phyloP scores from a whole-genome alignment of 2,329 filamentous ascomycete genomes.

The Talaromyces sp. region DNA sequence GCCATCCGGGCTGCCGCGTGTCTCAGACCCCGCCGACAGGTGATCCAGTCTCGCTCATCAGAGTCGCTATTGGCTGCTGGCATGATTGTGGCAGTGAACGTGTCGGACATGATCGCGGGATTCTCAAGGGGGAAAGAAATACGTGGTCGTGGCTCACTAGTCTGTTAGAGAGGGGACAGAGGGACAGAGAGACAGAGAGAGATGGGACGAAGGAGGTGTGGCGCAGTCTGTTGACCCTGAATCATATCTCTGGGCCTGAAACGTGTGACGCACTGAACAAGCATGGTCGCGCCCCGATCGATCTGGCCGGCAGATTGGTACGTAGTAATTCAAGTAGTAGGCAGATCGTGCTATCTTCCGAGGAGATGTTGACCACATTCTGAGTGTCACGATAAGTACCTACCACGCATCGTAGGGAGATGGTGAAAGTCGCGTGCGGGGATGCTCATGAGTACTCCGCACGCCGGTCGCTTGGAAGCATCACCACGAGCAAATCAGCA shows the following conservation, averaged over 20 bases:
- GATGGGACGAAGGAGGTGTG: background rate
- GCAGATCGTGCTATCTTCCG: background rate
- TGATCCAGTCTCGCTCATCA: too few species aligned
- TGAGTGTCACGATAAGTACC: background rate
- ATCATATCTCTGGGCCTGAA: background rate
- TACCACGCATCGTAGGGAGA: background rate
- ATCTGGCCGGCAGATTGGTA: background rate
- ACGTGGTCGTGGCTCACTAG: background rate
- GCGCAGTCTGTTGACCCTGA: background rate
- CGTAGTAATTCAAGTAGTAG: too few species aligned
- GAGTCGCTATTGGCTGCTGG: background rate
- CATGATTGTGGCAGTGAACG: slow-evolving; percentile 14
- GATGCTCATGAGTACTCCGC: slow-evolving; percentile 3
- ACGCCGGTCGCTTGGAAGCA: background rate
- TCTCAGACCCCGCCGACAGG: slow-evolving; percentile 9
- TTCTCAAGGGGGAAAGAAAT: background rate
- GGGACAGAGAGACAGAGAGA: too few species aligned
- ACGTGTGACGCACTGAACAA: background rate
- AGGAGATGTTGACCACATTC: background rate
- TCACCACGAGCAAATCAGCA: background rate
- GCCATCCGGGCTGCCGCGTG: slow-evolving; percentile 1
- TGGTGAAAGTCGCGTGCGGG: slow-evolving; percentile 1
- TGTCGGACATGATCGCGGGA: background rate
- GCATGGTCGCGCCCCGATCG: background rate
- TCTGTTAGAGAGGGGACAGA: background rate